These are phyloP conservation scores for Eutrema yunnanense DNA, from an alignment of 345 rosid genomes.

Conservation along the genomic window DNA sequence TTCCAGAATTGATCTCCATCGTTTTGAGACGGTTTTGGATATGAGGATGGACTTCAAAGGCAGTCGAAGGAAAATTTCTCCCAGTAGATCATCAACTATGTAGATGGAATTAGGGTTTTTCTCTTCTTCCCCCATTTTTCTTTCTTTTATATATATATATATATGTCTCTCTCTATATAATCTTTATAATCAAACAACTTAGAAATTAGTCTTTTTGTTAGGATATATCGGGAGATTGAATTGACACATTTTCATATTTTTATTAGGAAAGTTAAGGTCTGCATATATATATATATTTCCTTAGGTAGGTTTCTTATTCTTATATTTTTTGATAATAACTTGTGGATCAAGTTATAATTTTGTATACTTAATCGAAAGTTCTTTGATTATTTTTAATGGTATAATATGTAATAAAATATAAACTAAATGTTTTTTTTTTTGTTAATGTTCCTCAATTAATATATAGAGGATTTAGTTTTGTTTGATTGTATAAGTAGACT, in stretches of 20 bases:
- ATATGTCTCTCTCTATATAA: not conserved
- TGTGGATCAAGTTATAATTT: not conserved
- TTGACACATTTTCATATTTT: not conserved
- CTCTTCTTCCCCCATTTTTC: not conserved
- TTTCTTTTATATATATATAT: not conserved
- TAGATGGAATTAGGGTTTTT: not conserved
- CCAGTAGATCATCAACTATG: not conserved
- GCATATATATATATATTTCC: not conserved
- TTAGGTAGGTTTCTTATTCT: too few relatives aligned
- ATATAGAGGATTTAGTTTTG: not conserved
- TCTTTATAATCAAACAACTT: not conserved
- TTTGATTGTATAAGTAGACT: not conserved
- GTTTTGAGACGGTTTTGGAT: not conserved
- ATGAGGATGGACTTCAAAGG: not conserved
- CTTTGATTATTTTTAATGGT: not conserved
- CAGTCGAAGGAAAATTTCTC: not conserved
- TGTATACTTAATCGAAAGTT: not conserved
- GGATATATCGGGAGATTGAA: not conserved
- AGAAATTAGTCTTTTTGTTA: not conserved
- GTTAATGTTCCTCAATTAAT: not conserved
- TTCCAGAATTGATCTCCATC: not conserved
- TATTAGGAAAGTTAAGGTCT: not conserved
- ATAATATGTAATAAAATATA: not conserved
- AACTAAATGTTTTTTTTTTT: not conserved
- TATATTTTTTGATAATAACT: not conserved